Conservation (phyloP, 352 stramenopile genomes). For the Phytophthora palmivora region DNA sequence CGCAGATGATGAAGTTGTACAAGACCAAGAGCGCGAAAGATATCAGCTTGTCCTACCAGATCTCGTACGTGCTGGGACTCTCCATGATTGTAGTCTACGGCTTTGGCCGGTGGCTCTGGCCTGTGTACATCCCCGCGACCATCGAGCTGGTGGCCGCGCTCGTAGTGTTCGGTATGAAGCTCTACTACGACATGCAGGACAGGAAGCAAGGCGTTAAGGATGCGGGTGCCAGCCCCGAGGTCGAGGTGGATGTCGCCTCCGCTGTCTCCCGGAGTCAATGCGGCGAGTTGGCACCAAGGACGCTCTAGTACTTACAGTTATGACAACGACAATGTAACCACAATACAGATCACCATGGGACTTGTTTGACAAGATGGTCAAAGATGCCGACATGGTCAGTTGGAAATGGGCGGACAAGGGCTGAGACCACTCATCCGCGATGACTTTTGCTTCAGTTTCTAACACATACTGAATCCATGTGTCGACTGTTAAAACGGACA, state of each 20-base stretch:
- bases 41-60: conserved; percentile 54
- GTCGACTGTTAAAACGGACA: conserved; percentile 1
- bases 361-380: not conserved
- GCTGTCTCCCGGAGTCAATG: conserved; percentile 17
- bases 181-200: conserved; percentile 45
- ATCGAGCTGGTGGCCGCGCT: conserved; percentile 49
- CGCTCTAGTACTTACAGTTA: conserved; percentile 5
- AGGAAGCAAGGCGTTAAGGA: conserved; percentile 27
- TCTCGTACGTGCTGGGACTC: conserved; percentile 51
- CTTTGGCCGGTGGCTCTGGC: conserved; percentile 55
- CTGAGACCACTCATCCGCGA: conserved; percentile 23
- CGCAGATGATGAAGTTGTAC: conserved; percentile 58
- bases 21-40: conserved; percentile 63
- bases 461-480: conserved; percentile 8
- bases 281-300: conserved; percentile 5
- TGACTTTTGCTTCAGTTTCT: conserved; percentile 17
- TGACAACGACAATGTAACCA: not conserved
- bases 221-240: conserved; percentile 21
- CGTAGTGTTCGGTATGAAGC: conserved; percentile 53
- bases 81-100: conserved; percentile 53
- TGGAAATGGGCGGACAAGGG: conserved; percentile 25
- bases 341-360: conserved; percentile 5
- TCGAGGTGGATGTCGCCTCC: conserved; percentile 29
- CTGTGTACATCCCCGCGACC: conserved; percentile 60
- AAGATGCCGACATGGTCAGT: not conserved